Conservation (phyloP, 2,329 filamentous ascomycete species). For the Cercospora sojina region DNA sequence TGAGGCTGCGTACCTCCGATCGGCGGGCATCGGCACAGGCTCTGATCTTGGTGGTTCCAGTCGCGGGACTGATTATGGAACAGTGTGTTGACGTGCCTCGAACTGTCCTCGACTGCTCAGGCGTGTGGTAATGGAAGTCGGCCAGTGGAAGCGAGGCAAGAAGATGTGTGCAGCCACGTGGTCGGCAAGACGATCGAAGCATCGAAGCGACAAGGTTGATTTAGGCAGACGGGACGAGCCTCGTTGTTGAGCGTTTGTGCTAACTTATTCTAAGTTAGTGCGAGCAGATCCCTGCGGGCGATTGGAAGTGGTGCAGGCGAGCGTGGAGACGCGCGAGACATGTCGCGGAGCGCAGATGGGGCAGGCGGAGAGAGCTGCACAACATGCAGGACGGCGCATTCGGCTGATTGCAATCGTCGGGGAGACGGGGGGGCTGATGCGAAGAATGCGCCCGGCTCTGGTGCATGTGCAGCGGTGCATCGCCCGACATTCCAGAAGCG, state of each 20-base stretch:
- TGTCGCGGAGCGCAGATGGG: neutral
- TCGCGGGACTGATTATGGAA: neutral
- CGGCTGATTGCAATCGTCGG: neutral
- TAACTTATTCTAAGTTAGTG: neutral
- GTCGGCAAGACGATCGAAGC: neutral
- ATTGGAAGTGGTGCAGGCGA: neutral
- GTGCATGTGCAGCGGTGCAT: neutral
- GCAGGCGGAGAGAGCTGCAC: neutral
- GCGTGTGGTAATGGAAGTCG: neutral
- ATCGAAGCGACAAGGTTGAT: neutral
- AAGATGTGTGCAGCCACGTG: no score
- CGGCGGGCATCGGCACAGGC: neutral
- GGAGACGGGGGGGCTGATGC: neutral
- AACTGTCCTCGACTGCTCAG: neutral
- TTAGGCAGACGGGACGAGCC: neutral
- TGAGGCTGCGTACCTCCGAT: neutral
- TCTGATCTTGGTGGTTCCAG: constrained; percentile 1
- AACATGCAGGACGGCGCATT: neutral
- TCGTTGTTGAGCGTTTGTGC: neutral
- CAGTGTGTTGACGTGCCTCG: neutral
- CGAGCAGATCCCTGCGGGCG: neutral
- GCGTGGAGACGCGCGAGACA: neutral
- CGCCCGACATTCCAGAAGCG: neutral
- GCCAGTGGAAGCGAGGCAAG: neutral
- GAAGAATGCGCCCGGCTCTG: neutral